These are phyloP conservation scores for Neurospora terricola DNA, from an alignment of 495 filamentous ascomycete genomes.

Conservation along the genomic window DNA sequence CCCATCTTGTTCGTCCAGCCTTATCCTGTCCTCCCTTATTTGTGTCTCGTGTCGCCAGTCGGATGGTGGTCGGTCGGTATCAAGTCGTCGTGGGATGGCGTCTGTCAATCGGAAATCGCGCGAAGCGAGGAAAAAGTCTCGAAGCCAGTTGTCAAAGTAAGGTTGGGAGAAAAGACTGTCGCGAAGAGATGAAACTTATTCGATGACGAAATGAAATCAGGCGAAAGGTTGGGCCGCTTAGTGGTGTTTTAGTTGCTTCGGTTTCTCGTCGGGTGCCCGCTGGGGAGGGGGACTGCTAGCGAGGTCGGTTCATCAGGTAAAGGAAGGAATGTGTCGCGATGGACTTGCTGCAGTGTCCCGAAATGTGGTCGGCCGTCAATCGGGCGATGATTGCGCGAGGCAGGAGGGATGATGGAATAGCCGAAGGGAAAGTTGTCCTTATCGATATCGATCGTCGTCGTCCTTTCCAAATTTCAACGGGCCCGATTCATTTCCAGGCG, in stretches of 20 bases:
- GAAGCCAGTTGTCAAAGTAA: background rate
- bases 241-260: background rate
- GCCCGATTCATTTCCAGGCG: background rate
- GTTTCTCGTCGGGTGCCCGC: slow-evolving; percentile 5
- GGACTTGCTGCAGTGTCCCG: background rate
- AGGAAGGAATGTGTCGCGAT: slow-evolving; percentile 13
- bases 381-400: background rate
- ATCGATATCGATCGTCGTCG: background rate
- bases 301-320: slow-evolving; percentile 19
- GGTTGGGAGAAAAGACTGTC: slow-evolving; percentile 4
- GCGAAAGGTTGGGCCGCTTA: background rate
- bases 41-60: background rate
- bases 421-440: background rate
- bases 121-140: background rate
- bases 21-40: background rate
- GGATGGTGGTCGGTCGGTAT: background rate
- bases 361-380: background rate
- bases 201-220: background rate
- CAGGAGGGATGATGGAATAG: background rate
- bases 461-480: background rate
- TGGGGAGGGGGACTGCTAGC: slow-evolving; percentile 10
- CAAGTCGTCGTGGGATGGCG: background rate
- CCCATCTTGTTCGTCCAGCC: slow-evolving; percentile 25
- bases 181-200: background rate
- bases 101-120: background rate